Evolutionary conservation across 1,284 basidiomycete genomes (phyloP), one percentile per base, ranked within the genome.

Genomic region (Tylopilus sp.): DNA sequence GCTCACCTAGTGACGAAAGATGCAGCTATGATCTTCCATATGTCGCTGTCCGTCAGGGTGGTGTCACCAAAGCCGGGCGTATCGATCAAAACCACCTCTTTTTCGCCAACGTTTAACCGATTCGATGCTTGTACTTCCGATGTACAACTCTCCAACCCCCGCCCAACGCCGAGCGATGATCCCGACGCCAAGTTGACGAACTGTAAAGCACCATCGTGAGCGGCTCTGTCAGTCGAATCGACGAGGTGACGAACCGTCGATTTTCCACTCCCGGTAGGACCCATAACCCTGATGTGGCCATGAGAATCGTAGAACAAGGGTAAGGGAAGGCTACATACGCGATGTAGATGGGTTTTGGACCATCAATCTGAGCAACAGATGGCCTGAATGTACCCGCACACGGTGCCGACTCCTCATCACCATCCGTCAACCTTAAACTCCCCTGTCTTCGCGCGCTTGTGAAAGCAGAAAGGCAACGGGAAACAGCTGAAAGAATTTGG

Each of bases 1-100:
- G 15, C 64, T 44, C 33, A 57, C 66, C 53, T 65, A 2, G 54
- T 56, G 34, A 60, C 60, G 7, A 70, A 54, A 16, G 63, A 72
- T 9, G 63, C 61, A 21, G 70, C 60, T 35, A 72, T 69, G 18
- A 58, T 57, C 44, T 62, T 60, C 54, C 71, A 58, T 42, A 70
- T 64, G 30, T 70, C 70, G n/a, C 65, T 60, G 45, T 70, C 71
- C 18, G 55, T 49, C 49, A 64, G 48, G n/a, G 59, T 56, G 2
- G 69, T 71, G 43, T 72, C 69, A 16, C 71, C 71, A 34, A 72
- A 71, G 0, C 69, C 71, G 6, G 69, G 69, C 6, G 71, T 72
- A 31, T 72, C 69, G 26, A 71, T 51, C 29, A 71, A 56, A 19
- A 68, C 49, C 10, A 71, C 64, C 18, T 52, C 51, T 44, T 51